Conservation (phyloP, 2,329 filamentous ascomycete species). For the Aspergillus felis region DNA sequence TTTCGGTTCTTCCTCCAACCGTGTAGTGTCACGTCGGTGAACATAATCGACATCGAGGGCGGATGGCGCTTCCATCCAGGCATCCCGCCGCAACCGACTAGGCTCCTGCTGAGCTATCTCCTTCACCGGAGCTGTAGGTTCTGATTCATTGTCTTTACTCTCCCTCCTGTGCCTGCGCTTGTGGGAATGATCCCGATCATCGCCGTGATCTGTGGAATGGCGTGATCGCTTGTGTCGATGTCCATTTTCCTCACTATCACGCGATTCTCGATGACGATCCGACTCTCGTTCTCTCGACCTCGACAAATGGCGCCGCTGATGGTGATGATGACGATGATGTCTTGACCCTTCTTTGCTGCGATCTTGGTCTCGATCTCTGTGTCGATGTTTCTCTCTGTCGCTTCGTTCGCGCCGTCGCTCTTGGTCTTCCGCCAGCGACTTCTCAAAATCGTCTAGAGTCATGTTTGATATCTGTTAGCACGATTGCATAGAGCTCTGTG, state of each 20-base stretch:
- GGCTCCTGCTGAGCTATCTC: conserved; percentile 40
- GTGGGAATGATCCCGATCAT: conserved; percentile 45
- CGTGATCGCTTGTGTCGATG: conserved; percentile 65
- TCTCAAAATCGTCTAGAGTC: conserved; percentile 72
- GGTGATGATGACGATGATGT: conserved; percentile 35
- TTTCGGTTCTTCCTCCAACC: conserved; percentile 43
- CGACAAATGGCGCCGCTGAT: conserved; percentile 43
- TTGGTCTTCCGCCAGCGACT: conserved; percentile 61
- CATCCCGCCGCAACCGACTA: conserved; percentile 62
- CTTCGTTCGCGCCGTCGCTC: conserved; percentile 35
- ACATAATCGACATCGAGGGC: conserved; percentile 77
- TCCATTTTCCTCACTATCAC: conserved; percentile 48
- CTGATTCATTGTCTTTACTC: conserved; percentile 41
- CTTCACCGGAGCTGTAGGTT: conserved; percentile 24
- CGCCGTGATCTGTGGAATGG: conserved; percentile 50
- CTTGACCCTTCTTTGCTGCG: conserved; percentile 39
- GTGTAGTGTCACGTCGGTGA: conserved; percentile 58
- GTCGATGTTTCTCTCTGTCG: conserved; percentile 33
- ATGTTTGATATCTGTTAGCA: conserved; percentile 34
- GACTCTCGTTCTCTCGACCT: conserved; percentile 33
- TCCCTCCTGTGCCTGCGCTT: conserved; percentile 45
- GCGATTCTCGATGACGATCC: conserved; percentile 34
- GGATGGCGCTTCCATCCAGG: conserved; percentile 91
- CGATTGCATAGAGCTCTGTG: neutral
- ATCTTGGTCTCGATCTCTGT: conserved; percentile 34